Base-by-base conservation (phyloP, 805 yeast genomes). In the Huiozyma sinensis region DNA sequence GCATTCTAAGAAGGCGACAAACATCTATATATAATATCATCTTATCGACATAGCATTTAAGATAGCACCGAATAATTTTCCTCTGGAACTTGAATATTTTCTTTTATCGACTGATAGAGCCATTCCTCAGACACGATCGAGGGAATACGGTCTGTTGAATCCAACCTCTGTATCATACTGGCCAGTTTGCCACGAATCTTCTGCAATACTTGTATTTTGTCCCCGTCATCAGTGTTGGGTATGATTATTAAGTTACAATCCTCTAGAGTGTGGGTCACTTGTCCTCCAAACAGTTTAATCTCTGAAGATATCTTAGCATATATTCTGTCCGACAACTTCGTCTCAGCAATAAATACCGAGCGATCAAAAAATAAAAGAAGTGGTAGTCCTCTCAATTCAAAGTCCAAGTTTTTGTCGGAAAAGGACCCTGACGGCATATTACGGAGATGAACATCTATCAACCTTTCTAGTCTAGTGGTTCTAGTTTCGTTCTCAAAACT, bases 211-310 rank as follows among this genome's bases (percentile, higher is more conserved):
- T 11, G 12, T 10, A 5, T 7, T 9, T 5, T 10, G 4, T 28
- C n/a, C 8, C 3, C 24, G 4, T 34, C n/a, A 31, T 36, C 41
- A 30, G 41, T 41, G n/a, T 44, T 17, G 37, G 61, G 57, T 11
- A 67, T 65, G 11, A 79, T 61, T 6, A 77, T 63, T 17, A 70
- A 53, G 33, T 71, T 64, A 37, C 71, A 63, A 4, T 59, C 57
- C 3, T 42, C 45, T 1, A 69, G 24, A 1, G 49, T 44, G 3
- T 51, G 47, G 0, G 67, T 54, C 4, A 66, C 38, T 2, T 57
- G 61, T 1, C 78, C 84, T 27, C 76, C 80, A 40, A 73, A 68
- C 24, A 59, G 53, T 31, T 65, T 63, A 11, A 73, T 63, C 29
- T 30, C 43, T 34, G 11, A 60, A 28, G 17, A 52, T 48, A 9